Conservation (phyloP, 1,284 basidiomycete genomes). For the Apiotrichum gracile region DNA sequence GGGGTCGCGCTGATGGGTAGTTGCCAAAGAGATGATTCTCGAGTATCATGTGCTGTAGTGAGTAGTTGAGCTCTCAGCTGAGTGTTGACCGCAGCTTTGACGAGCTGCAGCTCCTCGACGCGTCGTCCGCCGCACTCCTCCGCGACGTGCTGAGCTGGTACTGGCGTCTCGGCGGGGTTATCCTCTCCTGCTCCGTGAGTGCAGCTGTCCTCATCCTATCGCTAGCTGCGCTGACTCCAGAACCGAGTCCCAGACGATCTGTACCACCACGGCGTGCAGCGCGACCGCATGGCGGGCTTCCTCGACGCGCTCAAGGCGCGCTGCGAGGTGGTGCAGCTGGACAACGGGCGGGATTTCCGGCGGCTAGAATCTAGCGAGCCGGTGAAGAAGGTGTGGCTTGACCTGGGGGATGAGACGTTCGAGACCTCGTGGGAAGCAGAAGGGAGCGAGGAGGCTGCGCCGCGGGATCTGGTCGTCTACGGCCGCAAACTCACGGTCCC, state of each 20-base stretch:
- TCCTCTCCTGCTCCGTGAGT: constrained; percentile 52
- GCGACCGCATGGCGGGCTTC: constrained; percentile 60
- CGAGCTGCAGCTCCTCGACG: constrained; percentile 66
- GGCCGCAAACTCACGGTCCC: constrained; percentile 55
- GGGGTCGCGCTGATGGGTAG: constrained; percentile 14
- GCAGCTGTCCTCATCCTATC: not conserved
- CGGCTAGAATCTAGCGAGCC: not conserved
- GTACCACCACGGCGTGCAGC: constrained; percentile 64
- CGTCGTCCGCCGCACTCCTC: constrained; percentile 60
- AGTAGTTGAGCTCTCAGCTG: constrained; percentile 35
- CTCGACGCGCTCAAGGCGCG: constrained; percentile 58
- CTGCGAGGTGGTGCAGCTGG: constrained; percentile 58
- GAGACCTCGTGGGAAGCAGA: constrained; percentile 30
- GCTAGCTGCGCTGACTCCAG: not conserved
- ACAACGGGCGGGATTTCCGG: constrained; percentile 51
- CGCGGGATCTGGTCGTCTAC: constrained; percentile 48
- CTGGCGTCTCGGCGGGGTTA: constrained; percentile 67
- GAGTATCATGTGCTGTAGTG: constrained; percentile 49
- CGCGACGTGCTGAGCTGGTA: constrained; percentile 68
- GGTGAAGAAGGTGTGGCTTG: constrained; percentile 22
- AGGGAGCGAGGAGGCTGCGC: constrained; percentile 4
- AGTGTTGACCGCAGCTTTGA: constrained; percentile 57
- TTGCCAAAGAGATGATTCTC: constrained; percentile 45
- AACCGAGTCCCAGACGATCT: constrained; percentile 64
- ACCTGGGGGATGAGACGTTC: constrained; percentile 30